Base-by-base conservation (phyloP, 2,329 filamentous ascomycete genomes). In the Aspergillus intermedius region DNA sequence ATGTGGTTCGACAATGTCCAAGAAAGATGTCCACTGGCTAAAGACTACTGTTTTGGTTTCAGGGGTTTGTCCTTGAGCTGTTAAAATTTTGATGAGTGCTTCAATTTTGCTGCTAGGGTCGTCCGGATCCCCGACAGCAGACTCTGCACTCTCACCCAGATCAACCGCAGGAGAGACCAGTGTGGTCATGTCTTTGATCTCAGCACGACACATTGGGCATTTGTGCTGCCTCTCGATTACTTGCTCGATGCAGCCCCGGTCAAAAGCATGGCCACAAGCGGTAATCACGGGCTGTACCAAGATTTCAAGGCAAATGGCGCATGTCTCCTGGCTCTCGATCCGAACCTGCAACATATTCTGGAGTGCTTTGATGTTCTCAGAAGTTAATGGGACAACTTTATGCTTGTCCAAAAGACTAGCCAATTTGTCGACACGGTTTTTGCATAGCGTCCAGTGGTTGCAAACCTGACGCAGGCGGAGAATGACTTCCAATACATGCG, bases 391-490 rank as follows among this genome's bases (percentile, higher is more conserved):
- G 0, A 94, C 83, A 1, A 84, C 74, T 43, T 82, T 79, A 55
- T 86, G 75, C 13, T 80, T 77, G 40, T 88, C 84, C 2, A 94
- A 75, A 2, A 87, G 73, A 17, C 79, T 74, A 62, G 91, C 75
- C 19, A 95, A 76, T n/a, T 83, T 80, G 8, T 80, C 78, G n/a
- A 94, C 77, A 10, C 87, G 83, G 28, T 86, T 77, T 44, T 83
- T 85, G 61, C 87, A 88, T 9, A 96, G 77, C 7, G 85, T 84
- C 88, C 88, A 94, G 64, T 95, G 90, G 55, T 91, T 90, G 69
- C 90, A 95, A 64, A 87, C 80, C 69, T 95, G 90, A 15, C 91
- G 81, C 56, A 95, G 80, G 10, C 91, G 83, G 5, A 95, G 79
- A 4, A 95, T 76, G 13, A 90, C 80, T 67, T 95, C 89, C 9